These are phyloP conservation scores for Sporothrix brunneoviolacea DNA, from an alignment of 2,329 filamentous ascomycete species.

Conservation along the genomic window DNA sequence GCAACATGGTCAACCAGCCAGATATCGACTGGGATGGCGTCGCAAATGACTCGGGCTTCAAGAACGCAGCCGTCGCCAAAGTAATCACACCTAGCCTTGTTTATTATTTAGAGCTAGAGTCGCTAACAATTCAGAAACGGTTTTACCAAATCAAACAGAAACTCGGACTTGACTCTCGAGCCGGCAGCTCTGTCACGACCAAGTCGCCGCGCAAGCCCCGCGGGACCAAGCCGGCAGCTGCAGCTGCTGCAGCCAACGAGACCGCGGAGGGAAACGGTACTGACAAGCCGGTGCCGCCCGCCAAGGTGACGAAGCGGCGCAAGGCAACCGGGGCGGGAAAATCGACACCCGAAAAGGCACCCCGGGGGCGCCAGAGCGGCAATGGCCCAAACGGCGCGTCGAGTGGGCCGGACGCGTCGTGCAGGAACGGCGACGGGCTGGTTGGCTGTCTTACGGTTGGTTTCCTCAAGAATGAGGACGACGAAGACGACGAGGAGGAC, in stretches of 20 bases:
- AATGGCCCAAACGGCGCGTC: not conserved
- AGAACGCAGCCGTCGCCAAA: conserved; percentile 39
- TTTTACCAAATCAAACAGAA: conserved; percentile 46
- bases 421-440: not conserved
- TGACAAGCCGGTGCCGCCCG: not conserved
- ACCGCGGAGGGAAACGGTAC: conserved; percentile 12
- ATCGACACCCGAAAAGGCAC: too few relatives aligned
- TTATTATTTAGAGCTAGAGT: too few relatives aligned
- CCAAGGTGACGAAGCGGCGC: conserved; percentile 13
- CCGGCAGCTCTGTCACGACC: not conserved
- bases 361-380: too few relatives aligned
- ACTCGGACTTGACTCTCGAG: conserved; percentile 29
- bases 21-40: conserved; percentile 44
- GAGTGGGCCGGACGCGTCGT: not conserved
- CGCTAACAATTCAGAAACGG: conserved; percentile 27
- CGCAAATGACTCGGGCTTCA: conserved; percentile 36
- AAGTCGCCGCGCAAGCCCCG: conserved; percentile 6
- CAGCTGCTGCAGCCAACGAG: conserved; percentile 8
- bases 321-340: too few relatives aligned
- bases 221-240: not conserved
- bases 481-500: too few relatives aligned
- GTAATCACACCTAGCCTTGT: too few relatives aligned
- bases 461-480: not conserved
- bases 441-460: not conserved
- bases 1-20: conserved; percentile 35